These are phyloP conservation scores for Boletus sensibilis DNA, from an alignment of 768 basidiomycete genomes.

Conservation along the genomic window DNA sequence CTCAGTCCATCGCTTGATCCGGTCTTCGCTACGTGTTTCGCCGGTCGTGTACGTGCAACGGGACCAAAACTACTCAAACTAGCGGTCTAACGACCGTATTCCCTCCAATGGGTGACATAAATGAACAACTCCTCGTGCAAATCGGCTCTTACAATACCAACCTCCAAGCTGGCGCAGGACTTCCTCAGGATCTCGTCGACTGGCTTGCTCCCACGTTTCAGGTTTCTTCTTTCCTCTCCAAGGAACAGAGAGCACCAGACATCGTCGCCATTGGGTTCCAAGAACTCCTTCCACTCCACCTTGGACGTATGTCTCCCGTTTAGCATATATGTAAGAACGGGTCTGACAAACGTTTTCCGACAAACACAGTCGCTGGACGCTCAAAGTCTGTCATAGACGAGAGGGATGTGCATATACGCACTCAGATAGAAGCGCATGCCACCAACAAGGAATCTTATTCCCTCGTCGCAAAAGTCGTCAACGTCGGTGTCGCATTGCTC, in stretches of 20 bases:
- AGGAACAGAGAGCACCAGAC: conserved; percentile 68
- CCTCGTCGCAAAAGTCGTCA: conserved; percentile 74
- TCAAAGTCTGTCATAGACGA: conserved; percentile 68
- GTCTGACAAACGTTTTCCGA: conserved; percentile 9
- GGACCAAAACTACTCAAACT: not conserved
- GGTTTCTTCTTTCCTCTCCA: conserved; percentile 69
- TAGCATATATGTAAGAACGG: not conserved
- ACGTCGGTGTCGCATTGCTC: conserved; percentile 85
- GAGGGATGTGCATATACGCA: conserved; percentile 68
- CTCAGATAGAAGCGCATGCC: conserved; percentile 69
- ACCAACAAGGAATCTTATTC: conserved; percentile 73
- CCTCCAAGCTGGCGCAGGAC: conserved; percentile 68
- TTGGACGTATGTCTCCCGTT: conserved; percentile 63
- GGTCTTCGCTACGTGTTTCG: not conserved
- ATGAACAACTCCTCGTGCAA: conserved; percentile 57
- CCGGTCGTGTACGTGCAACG: not conserved
- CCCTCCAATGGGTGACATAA: conserved; percentile 14
- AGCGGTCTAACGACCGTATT: not conserved
- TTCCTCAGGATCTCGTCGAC: conserved; percentile 85
- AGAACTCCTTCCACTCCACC: conserved; percentile 86
- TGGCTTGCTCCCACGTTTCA: conserved; percentile 86
- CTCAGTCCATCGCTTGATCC: not conserved
- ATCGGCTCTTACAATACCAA: conserved; percentile 92
- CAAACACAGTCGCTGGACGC: conserved; percentile 66
- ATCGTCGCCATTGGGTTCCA: conserved; percentile 92